Percentiles rank a stretch among this genome's conserved stretches.
Evolutionary conservation across 2,329 filamentous ascomycete genomes (phyloP).

Genomic region (Fusarium sp.): DNA sequence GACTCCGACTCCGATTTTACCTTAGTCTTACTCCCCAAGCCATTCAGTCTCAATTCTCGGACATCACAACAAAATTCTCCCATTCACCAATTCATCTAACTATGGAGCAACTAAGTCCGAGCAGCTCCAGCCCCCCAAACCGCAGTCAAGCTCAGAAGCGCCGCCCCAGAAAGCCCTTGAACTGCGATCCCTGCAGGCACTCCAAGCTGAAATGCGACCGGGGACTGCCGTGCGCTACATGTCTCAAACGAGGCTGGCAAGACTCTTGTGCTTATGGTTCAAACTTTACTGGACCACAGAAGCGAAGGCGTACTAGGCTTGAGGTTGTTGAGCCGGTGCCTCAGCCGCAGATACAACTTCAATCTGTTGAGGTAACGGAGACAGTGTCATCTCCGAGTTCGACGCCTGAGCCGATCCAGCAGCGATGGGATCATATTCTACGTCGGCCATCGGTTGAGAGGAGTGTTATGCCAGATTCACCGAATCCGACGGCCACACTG

Average conservation of each 20-base stretch:
- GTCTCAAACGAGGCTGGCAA: slow-evolving; percentile 15
- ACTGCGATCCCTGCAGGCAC: slow-evolving; percentile 16
- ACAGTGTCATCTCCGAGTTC: not conserved
- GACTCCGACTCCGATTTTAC: not conserved
- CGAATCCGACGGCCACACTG: not conserved
- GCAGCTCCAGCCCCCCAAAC: not conserved
- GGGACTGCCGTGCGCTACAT: slow-evolving; percentile 5
- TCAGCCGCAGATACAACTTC: not conserved
- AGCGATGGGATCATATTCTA: slow-evolving; percentile 5
- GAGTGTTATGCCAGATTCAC: not conserved
- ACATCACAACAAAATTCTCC: not conserved
- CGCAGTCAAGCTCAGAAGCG: not conserved
- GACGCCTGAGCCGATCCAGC: slow-evolving; percentile 4
- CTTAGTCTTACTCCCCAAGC: not conserved
- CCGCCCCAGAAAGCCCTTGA: slow-evolving; percentile 11
- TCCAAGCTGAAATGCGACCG: slow-evolving; percentile 21
- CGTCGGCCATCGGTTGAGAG: not conserved
- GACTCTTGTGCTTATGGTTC: slow-evolving; percentile 1
- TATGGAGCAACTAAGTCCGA: not conserved
- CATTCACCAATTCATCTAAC: rapidly evolving
- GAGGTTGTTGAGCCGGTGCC: not conserved
- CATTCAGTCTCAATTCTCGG: not conserved
- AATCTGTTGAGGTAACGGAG: not conserved
- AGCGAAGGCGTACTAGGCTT: rapidly evolving
- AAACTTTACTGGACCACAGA: not conserved